Evolutionary conservation across 2,329 filamentous ascomycete species (phyloP), one percentile per base, ranked within the genome.

Genomic region (Capronia americana): DNA sequence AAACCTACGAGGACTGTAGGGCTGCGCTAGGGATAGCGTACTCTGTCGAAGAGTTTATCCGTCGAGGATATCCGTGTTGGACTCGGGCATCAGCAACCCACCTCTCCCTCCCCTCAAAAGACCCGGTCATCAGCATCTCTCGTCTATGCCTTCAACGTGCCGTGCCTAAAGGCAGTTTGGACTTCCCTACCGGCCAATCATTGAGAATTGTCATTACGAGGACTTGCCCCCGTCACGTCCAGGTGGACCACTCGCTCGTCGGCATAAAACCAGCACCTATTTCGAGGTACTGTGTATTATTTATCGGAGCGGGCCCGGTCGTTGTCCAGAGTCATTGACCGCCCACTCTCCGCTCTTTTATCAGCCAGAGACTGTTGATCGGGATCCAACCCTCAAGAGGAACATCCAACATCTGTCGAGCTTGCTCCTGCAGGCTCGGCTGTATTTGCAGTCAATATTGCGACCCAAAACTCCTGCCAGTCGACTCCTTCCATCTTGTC

Each of bases 391-490:
- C 34, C 32, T 46, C 20, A 28, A 48, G 61, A 60, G 60, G 41
- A 26, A 41, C 32, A 46, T 32, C 26, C 34, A 54, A 64, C 30
- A 57, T 54, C 55, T 65, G 34, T 67, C 68, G 68, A 68, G 65
- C 68, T 70, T 70, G 68, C 68, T 55, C 17, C 28, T 48, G 68
- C 68, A 70, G 63, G 68, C 65, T 70, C 68, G 68, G 63, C 26
- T 55, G 38, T 63, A 55, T 12, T 38, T n/a, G 63, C 68, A 56
- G 65, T 63, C 68, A 70, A 66, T 48, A 70, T 70, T 68, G 68
- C 68, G 65, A 55, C 68, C 63, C 68, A 26, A 51, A 68, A 48
- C 28, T 63, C 55, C 44, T 61, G 61, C 20, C 68, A 64, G 32
- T 63, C 63, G 26, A 61, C 61, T 41, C 60, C 62, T 32, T 61